Evolutionary conservation across 164 flowering plant species (phyloP).

Genomic region (grape (Vitis vinifera)): ASM3070453v1 NC_081822.1:8665501-8666000

Average conservation of each 20-base stretch:
- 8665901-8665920: constrained; percentile 56
- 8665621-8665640: no score
- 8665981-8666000: constrained; percentile 60
- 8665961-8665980: constrained; percentile 69
- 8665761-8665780: constrained; percentile 67
- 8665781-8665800: constrained; percentile 63
- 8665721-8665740: constrained; percentile 36
- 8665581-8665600: no score
- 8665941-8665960: constrained; percentile 65
- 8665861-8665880: constrained; percentile 66
- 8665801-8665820: constrained; percentile 50
- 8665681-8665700: neutral
- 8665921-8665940: constrained; percentile 78
- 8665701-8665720: neutral
- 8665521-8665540: no score
- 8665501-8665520: no score
- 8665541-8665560: no score
- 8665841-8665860: constrained; percentile 66
- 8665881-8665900: constrained; percentile 62
- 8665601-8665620: no score
- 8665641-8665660: no score
- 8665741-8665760: constrained; percentile 61
- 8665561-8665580: no score
- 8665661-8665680: no score
- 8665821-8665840: constrained; percentile 69